These are phyloP conservation scores for Pseudohyphozyma bogoriensis DNA, from an alignment of 768 basidiomycete species.

Conservation along the genomic window DNA sequence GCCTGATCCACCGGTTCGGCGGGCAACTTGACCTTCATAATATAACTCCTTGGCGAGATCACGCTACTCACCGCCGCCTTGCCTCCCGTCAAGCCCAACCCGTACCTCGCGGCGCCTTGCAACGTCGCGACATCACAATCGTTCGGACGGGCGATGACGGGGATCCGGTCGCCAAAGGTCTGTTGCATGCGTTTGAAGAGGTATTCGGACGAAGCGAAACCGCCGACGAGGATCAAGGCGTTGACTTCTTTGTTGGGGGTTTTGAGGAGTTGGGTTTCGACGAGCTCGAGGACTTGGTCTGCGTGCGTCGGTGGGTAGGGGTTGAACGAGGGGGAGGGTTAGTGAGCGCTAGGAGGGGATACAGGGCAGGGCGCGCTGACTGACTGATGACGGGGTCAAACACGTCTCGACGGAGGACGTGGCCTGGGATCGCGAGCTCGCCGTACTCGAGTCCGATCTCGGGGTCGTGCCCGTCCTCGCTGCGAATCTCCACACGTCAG, in stretches of 20 bases:
- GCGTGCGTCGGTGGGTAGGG: background rate
- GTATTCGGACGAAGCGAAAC: slow-evolving; percentile 76
- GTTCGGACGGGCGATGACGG: slow-evolving; percentile 67
- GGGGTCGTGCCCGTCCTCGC: slow-evolving; percentile 55
- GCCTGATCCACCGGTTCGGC: slow-evolving; percentile 79
- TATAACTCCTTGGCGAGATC: slow-evolving; percentile 68
- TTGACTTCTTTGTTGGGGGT: slow-evolving; percentile 46
- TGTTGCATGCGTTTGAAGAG: slow-evolving; percentile 61
- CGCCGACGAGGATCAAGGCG: slow-evolving; percentile 79
- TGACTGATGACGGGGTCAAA: slow-evolving; percentile 67
- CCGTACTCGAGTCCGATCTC: slow-evolving; percentile 71
- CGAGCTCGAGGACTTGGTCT: slow-evolving; percentile 59
- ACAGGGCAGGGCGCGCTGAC: too few relatives aligned
- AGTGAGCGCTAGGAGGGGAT: too few relatives aligned
- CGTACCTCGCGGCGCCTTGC: slow-evolving; percentile 39
- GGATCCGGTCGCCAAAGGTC: slow-evolving; percentile 52
- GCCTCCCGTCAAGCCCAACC: slow-evolving; percentile 3
- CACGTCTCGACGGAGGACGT: slow-evolving; percentile 65
- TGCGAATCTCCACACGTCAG: too few relatives aligned
- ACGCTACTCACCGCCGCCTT: slow-evolving; percentile 66
- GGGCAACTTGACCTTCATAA: slow-evolving; percentile 59
- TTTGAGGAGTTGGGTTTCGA: slow-evolving; percentile 58
- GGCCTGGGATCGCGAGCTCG: slow-evolving; percentile 74
- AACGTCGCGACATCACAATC: slow-evolving; percentile 83
- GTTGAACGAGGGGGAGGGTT: background rate